phyloP scores from a whole-genome alignment of 176 grass and related monocot species.

The maize (Zea mays) region DNA sequence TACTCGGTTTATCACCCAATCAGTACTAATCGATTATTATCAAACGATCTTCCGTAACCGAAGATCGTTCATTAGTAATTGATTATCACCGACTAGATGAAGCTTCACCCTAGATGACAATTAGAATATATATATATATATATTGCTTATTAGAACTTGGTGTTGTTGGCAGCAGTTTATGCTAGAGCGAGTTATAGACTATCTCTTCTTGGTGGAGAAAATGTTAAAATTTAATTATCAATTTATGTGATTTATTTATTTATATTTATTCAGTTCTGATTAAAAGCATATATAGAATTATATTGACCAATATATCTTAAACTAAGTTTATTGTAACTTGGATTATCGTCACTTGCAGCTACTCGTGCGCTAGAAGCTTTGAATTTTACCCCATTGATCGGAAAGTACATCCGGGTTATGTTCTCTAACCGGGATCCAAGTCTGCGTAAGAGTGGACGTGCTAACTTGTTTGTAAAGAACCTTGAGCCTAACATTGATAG shows the following conservation, averaged over 20 bases:
- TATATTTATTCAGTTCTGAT: background rate
- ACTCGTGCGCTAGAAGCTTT: constrained; percentile 38
- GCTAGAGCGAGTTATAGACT: background rate
- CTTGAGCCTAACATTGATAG: constrained; percentile 48
- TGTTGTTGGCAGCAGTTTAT: background rate
- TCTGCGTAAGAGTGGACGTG: constrained; percentile 31
- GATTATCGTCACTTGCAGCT: constrained; percentile 34
- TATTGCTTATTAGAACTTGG: background rate
- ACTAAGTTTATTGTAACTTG: background rate
- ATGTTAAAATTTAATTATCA: background rate
- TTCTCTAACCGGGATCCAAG: constrained; percentile 54
- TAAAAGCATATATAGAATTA: background rate
- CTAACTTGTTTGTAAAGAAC: constrained; percentile 58
- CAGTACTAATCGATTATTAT: too few relatives aligned
- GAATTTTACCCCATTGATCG: constrained; percentile 43
- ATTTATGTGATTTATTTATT: background rate
- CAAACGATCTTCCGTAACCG: too few relatives aligned
- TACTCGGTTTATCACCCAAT: too few relatives aligned
- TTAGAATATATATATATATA: too few relatives aligned
- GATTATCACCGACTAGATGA: too few relatives aligned
- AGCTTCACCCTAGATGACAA: too few relatives aligned
- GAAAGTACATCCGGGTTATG: constrained; percentile 47
- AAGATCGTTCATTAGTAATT: too few relatives aligned
- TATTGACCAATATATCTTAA: background rate
- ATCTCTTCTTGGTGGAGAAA: background rate